phyloP scores from a whole-genome alignment of 139 green algal species.

The Monoraphidium neglectum region DNA sequence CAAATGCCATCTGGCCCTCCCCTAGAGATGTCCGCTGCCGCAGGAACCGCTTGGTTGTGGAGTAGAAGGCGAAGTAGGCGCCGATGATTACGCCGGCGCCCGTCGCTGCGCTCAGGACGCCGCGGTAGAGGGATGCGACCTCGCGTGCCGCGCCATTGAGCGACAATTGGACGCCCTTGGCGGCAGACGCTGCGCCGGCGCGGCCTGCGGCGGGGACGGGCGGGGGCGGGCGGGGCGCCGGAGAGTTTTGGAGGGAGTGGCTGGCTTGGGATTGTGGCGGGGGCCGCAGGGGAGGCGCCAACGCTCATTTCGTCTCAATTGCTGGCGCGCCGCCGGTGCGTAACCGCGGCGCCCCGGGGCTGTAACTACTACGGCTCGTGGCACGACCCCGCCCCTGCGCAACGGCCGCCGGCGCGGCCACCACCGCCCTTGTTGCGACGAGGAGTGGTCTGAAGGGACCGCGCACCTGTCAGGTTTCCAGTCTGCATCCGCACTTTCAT shows the following conservation, averaged over 20 bases:
- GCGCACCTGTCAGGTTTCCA: background rate
- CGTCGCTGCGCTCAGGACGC: conserved; percentile 54
- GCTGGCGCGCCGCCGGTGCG: no score
- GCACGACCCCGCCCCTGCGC: no score
- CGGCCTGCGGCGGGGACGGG: background rate
- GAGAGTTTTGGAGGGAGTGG: no score
- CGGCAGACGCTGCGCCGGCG: background rate
- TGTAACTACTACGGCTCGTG: no score
- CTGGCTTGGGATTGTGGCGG: no score
- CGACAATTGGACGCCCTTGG: background rate
- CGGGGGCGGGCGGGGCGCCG: no score
- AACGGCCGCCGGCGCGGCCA: background rate
- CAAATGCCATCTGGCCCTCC: conserved; percentile 64
- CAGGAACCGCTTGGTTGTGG: conserved; percentile 64
- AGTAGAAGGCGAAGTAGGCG: conserved; percentile 81
- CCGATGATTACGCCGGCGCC: conserved; percentile 72
- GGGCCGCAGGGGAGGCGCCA: no score
- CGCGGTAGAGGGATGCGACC: conserved; percentile 48
- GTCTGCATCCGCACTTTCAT: conserved; percentile 71
- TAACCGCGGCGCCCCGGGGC: no score
- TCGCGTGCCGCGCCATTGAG: background rate
- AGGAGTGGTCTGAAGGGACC: background rate
- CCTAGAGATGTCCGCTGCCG: conserved; percentile 39
- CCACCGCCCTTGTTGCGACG: no score
- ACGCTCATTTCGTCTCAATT: no score